These are phyloP conservation scores for Ramaria rubella DNA, from an alignment of 768 basidiomycete species.

Conservation along the genomic window DNA sequence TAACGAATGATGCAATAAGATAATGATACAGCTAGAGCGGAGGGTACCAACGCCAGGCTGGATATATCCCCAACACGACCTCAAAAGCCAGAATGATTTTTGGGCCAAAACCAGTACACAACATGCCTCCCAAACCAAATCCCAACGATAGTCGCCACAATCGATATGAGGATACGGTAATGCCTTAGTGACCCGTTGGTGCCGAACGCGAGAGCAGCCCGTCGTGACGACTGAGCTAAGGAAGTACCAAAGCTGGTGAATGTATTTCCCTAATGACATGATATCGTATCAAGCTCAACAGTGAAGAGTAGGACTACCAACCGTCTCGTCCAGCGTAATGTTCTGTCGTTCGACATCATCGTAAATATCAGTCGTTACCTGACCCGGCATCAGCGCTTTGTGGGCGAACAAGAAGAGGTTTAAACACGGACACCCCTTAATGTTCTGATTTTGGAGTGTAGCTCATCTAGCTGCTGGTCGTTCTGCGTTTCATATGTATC, in stretches of 20 bases:
- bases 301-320: conserved; percentile 21
- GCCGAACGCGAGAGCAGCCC: conserved; percentile 70
- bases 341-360: conserved; percentile 83
- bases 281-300: conserved; percentile 5
- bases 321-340: conserved; percentile 67
- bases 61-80: too few species aligned
- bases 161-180: conserved; percentile 57
- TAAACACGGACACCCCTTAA: conserved; percentile 58
- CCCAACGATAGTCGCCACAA: conserved; percentile 46
- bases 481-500: conserved; percentile 82
- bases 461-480: conserved; percentile 74
- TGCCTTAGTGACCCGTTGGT: conserved; percentile 59
- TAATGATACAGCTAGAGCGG: too few species aligned
- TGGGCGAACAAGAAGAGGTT: not conserved
- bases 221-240: conserved; percentile 59
- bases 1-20: too few species aligned
- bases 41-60: too few species aligned
- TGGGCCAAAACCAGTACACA: conserved; percentile 32
- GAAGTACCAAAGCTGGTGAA: conserved; percentile 61
- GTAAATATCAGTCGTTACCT: conserved; percentile 88
- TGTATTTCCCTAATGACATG: conserved; percentile 44
- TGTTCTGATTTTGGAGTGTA: conserved; percentile 79
- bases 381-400: not conserved
- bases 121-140: conserved; percentile 53
- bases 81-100: too few species aligned